phyloP scores from a whole-genome alignment of 345 rosid genomes.

The Rubroshorea leprosula region DNA sequence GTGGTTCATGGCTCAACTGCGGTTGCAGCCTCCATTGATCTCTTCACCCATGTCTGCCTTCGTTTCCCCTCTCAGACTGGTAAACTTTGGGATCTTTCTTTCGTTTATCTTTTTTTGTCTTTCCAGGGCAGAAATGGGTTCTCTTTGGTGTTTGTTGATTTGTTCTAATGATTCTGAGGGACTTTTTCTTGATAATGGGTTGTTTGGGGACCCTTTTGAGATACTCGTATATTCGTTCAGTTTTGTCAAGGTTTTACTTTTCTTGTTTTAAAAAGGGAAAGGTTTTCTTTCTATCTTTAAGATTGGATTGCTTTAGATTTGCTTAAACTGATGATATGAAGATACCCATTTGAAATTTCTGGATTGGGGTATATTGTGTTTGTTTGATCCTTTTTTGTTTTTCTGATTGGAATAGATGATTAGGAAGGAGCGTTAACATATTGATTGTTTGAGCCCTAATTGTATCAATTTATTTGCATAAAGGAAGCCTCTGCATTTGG shows the following conservation, averaged over 20 bases:
- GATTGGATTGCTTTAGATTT: constrained; percentile 5
- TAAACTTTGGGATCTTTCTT: neutral
- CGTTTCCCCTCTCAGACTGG: constrained; percentile 52
- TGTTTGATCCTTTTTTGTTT: neutral
- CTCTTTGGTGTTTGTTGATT: no score
- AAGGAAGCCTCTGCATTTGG: no score
- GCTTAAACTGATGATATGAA: constrained; percentile 15
- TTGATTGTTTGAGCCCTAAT: no score
- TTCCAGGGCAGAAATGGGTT: neutral
- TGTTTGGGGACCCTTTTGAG: no score
- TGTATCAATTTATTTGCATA: no score
- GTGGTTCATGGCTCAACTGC: constrained; percentile 96
- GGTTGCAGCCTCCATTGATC: constrained; percentile 86
- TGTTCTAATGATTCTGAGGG: no score
- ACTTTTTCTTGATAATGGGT: no score
- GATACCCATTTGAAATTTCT: constrained; percentile 15
- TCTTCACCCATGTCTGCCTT: constrained; percentile 57
- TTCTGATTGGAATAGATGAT: neutral
- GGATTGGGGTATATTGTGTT: neutral
- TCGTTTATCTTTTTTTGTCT: neutral
- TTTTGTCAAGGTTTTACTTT: no score
- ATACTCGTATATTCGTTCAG: no score
- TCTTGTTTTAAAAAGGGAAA: no score
- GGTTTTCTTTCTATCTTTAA: neutral
- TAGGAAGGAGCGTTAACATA: no score